Evolutionary conservation across 805 yeast species (phyloP), one percentile per base, ranked within the genome.

Genomic region (baker's yeast (Saccharomyces cerevisiae)): DNA sequence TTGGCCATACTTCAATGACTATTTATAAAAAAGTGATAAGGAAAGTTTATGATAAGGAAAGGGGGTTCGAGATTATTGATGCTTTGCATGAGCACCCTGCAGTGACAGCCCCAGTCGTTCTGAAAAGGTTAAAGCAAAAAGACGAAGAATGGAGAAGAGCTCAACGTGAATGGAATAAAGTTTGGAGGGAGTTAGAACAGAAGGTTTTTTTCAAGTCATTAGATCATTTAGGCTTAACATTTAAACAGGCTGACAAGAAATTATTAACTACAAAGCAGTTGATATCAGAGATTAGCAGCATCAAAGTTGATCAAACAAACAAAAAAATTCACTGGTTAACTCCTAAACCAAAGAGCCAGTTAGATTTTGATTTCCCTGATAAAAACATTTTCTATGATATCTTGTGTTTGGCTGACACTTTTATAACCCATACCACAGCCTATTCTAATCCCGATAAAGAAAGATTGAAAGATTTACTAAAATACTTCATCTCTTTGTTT

Each of bases 101-200:
- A 1, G 83, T 91, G 52, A 95, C 99, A 0, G 94, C 94, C 36
- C 98, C 99, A 1, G 84, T 94, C 55, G 95, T 94, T 13, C 76
- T 94, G 70, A 88, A 85, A 62, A 82, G 99, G 66, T 79, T 94
- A 68, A 94, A 94, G 72, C 98, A 94, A 72, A 94, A 94, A 72
- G 98, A 94, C 68, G 98, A 94, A 71, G 99, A 94, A 72, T 94
- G 99, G 99, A 87, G 89, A 70, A 82, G 97, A 58, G 91, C 97
- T 1, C 99, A 92, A 65, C 82, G 98, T 63, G 98, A 94, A 69
- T 94, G 99, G 98, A 92, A 92, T 72, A 92, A 92, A 68, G 96
- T 90, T 13, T 94, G 99, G 99, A 83, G 99, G 67, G 98, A 92
- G 72, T 83, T 95, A 73, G 99, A 94, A 70, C 96, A 91, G 66